phyloP scores from a whole-genome alignment of 495 filamentous ascomycete genomes.

The Lepidopterella palustris region DNA sequence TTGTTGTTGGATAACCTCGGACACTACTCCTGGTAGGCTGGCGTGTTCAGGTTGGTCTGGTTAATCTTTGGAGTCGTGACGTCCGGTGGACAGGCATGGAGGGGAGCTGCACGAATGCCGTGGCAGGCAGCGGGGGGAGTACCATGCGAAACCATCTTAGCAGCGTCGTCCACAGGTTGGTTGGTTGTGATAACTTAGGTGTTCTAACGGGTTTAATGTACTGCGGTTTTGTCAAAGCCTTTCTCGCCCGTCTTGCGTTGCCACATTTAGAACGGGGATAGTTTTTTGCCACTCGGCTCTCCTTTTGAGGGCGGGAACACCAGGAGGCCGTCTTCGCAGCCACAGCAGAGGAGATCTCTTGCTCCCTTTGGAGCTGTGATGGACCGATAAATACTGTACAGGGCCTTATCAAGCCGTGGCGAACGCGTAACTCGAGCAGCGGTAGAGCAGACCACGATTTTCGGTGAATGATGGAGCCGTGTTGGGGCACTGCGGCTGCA shows the following conservation, averaged over 20 bases:
- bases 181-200: background rate
- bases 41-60: background rate
- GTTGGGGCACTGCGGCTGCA: background rate
- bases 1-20: background rate
- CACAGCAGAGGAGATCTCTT: background rate
- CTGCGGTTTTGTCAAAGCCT: no score
- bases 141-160: background rate
- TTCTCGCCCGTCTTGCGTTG: no score
- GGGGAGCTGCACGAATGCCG: background rate
- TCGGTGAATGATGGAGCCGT: background rate
- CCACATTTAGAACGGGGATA: background rate
- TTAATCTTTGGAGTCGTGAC: background rate
- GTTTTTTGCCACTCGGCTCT: background rate
- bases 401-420: no score
- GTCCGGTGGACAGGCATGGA: background rate
- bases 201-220: no score
- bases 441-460: background rate
- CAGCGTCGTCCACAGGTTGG: background rate
- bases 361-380: background rate
- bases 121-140: background rate
- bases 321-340: background rate
- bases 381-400: no score
- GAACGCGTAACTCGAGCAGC: background rate
- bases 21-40: background rate
- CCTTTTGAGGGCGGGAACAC: background rate